Evolutionary conservation across 495 filamentous ascomycete genomes (phyloP).

Genomic region (Daldinia loculata): DNA sequence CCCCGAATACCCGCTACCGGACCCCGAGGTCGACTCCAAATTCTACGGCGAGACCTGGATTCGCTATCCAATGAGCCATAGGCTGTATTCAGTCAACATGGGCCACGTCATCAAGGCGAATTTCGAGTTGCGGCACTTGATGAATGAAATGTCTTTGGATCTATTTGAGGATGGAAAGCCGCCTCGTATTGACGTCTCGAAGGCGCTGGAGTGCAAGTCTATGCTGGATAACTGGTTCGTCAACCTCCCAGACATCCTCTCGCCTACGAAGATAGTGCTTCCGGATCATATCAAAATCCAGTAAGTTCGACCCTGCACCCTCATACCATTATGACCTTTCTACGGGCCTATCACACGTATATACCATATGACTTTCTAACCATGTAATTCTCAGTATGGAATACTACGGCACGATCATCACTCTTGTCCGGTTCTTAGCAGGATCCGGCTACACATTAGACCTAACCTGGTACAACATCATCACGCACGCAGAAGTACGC

Average conservation of each 20-base stretch:
- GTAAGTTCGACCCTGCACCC: slow-evolving; percentile 16
- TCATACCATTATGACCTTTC: background rate
- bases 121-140: slow-evolving; percentile 47
- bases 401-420: slow-evolving; percentile 36
- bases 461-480: slow-evolving; percentile 31
- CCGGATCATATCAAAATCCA: slow-evolving; percentile 51
- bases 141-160: slow-evolving; percentile 42
- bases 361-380: background rate
- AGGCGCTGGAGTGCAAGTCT: slow-evolving; percentile 45
- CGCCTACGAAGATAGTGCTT: slow-evolving; percentile 47
- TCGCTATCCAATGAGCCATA: slow-evolving; percentile 45
- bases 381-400: slow-evolving; percentile 22
- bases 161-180: slow-evolving; percentile 29
- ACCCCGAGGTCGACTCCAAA: slow-evolving; percentile 40
- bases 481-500: slow-evolving; percentile 42
- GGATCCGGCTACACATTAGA: slow-evolving; percentile 8
- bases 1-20: slow-evolving; percentile 45
- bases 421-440: slow-evolving; percentile 23
- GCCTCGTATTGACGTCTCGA: slow-evolving; percentile 24
- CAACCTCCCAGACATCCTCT: slow-evolving; percentile 47
- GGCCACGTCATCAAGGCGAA: slow-evolving; percentile 46
- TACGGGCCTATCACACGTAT: no score
- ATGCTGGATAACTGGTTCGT: slow-evolving; percentile 42
- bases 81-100: slow-evolving; percentile 39
- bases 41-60: slow-evolving; percentile 55